Evolutionary conservation across 148 eudicot genomes (phyloP).

Genomic region (Cornus controversa): DNA sequence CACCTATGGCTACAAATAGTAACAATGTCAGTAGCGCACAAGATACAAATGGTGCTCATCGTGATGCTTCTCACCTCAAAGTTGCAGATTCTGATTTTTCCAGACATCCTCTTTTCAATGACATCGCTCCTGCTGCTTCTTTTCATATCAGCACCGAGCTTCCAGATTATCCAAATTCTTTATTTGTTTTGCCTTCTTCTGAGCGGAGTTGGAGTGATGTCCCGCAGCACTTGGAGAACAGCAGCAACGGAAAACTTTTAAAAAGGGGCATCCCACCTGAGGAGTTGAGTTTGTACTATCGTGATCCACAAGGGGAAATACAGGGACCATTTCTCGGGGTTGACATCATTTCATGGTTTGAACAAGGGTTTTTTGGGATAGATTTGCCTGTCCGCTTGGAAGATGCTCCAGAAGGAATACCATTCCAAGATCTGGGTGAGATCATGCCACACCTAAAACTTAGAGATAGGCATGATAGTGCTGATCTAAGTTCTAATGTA

Average conservation of each 20-base stretch:
- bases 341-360: constrained; percentile 95
- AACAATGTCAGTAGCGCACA: constrained; percentile 16
- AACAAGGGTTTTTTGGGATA: constrained; percentile 89
- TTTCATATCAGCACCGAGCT: constrained; percentile 36
- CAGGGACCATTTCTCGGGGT: constrained; percentile 98
- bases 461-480: constrained; percentile 33
- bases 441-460: constrained; percentile 76
- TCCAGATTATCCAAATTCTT: constrained; percentile 50
- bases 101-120: constrained; percentile 29
- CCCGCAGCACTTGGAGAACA: constrained; percentile 32
- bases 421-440: constrained; percentile 73
- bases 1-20: constrained; percentile 12
- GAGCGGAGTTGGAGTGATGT: constrained; percentile 43
- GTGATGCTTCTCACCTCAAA: constrained; percentile 29
- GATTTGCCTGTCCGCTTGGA: constrained; percentile 76
- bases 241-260: constrained; percentile 27
- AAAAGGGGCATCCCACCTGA: constrained; percentile 32
- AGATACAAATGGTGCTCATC: constrained; percentile 25
- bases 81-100: constrained; percentile 31
- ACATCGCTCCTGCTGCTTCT: constrained; percentile 20
- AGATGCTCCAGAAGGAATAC: constrained; percentile 71
- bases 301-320: constrained; percentile 91
- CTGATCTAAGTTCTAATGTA: constrained; percentile 30
- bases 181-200: constrained; percentile 37
- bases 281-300: constrained; percentile 72